Evolutionary conservation across 2,329 filamentous ascomycete genomes (phyloP).

Genomic region (Escovopsis sp.): DNA sequence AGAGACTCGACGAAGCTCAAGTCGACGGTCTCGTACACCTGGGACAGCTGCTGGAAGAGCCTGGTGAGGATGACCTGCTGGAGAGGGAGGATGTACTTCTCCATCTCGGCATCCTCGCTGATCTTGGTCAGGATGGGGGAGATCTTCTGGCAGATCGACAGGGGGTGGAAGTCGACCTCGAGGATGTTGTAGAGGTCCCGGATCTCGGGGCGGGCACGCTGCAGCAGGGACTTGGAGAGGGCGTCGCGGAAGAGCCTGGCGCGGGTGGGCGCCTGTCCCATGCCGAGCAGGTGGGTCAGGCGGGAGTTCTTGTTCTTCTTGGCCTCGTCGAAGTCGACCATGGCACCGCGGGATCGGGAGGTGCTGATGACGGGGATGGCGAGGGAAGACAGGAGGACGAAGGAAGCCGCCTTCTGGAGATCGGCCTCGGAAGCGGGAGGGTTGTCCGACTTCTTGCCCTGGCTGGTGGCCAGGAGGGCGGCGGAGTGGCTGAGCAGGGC

Average conservation of each 20-base stretch:
- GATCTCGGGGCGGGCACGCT: constrained; percentile 87
- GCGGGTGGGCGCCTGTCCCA: constrained; percentile 79
- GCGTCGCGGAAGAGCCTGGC: constrained; percentile 89
- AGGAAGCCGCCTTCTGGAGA: constrained; percentile 86
- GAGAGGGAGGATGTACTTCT: constrained; percentile 87
- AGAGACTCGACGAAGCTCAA: constrained; percentile 85
- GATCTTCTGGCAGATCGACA: constrained; percentile 98
- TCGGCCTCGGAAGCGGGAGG: constrained; percentile 79
- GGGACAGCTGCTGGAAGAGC: constrained; percentile 95
- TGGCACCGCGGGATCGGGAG: constrained; percentile 81
- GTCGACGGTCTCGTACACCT: constrained; percentile 97
- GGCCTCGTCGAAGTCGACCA: constrained; percentile 93
- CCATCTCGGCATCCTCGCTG: constrained; percentile 86
- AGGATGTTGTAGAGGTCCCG: constrained; percentile 96
- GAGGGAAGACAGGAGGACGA: constrained; percentile 85
- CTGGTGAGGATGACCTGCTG: constrained; percentile 98
- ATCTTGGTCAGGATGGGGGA: constrained; percentile 92
- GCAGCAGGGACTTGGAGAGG: constrained; percentile 83
- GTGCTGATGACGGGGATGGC: constrained; percentile 99
- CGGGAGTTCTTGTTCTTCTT: constrained; percentile 98
- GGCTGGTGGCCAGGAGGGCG: constrained; percentile 65
- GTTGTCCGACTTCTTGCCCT: constrained; percentile 88
- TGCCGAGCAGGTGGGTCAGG: constrained; percentile 87
- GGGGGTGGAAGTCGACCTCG: constrained; percentile 95
- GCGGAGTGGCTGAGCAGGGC: constrained; percentile 87